phyloP scores from a whole-genome alignment of 1,139 yeast species.

The Blastobotrys arbuscula region DNA sequence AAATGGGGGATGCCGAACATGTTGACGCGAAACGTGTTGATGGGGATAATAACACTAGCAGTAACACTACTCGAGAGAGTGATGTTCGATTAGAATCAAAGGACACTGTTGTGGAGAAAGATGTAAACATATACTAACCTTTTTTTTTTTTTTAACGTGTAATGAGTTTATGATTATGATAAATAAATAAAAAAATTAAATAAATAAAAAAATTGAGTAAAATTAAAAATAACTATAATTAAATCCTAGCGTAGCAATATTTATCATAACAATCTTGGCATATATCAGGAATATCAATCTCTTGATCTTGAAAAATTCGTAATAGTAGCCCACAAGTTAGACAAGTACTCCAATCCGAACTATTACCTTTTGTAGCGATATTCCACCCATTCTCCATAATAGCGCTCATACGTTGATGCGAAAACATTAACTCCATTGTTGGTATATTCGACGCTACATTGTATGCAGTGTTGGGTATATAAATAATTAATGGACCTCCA shows the following conservation, averaged over 20 bases:
- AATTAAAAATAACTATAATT: no score
- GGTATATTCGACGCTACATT: conserved; percentile 63
- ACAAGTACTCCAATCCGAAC: conserved; percentile 71
- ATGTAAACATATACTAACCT: neutral
- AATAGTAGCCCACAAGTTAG: conserved; percentile 84
- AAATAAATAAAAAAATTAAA: no score
- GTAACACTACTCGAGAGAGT: neutral
- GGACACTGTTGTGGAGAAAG: neutral
- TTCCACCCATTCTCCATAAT: conserved; percentile 80
- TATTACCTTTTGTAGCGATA: conserved; percentile 63
- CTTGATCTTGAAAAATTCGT: conserved; percentile 70
- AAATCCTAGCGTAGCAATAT: conserved; percentile 49
- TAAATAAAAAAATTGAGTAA: no score
- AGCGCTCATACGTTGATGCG: conserved; percentile 50
- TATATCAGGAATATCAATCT: conserved; percentile 54
- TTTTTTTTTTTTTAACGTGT: neutral
- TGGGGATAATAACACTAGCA: neutral
- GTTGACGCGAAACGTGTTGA: conserved; percentile 1
- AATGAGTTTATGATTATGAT: neutral
- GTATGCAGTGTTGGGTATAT: conserved; percentile 72
- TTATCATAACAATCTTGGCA: conserved; percentile 66
- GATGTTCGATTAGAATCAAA: neutral
- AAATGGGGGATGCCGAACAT: conserved; percentile 25
- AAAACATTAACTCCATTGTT: conserved; percentile 65
- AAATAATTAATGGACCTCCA: conserved; percentile 72